These are phyloP conservation scores for Hypoxylon subgilvum DNA, from an alignment of 495 filamentous ascomycete genomes.

Conservation along the genomic window DNA sequence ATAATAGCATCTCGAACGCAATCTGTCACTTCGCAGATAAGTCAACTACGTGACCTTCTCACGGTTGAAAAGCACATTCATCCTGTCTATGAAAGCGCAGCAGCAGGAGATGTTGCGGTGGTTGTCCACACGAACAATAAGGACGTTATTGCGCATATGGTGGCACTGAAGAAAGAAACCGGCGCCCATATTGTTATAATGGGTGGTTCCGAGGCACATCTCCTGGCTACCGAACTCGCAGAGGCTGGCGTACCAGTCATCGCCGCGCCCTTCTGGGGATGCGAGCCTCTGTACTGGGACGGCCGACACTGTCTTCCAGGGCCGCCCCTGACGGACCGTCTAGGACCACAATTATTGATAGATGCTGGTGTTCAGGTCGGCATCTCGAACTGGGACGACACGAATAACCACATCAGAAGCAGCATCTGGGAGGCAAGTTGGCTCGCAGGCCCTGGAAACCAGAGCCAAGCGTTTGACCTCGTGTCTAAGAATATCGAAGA, in stretches of 20 bases:
- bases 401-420: constrained; percentile 29
- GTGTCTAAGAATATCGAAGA: constrained; percentile 46
- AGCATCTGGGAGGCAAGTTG: constrained; percentile 32
- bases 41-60: constrained; percentile 19
- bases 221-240: constrained; percentile 49
- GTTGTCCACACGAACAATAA: constrained; percentile 30
- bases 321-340: constrained; percentile 45
- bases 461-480: constrained; percentile 36
- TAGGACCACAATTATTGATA: constrained; percentile 42
- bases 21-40: constrained; percentile 29
- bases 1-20: constrained; percentile 14
- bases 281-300: constrained; percentile 27
- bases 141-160: constrained; percentile 27
- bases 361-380: constrained; percentile 44
- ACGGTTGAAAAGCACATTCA: constrained; percentile 20
- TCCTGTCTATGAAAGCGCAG: constrained; percentile 21
- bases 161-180: constrained; percentile 24
- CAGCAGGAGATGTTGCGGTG: constrained; percentile 17
- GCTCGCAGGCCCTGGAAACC: constrained; percentile 28
- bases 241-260: constrained; percentile 50
- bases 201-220: constrained; percentile 22
- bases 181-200: constrained; percentile 28
- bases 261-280: constrained; percentile 30
- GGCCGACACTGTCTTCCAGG: constrained; percentile 29
- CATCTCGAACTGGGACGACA: constrained; percentile 29